phyloP scores from a whole-genome alignment of 2,329 filamentous ascomycete genomes.

The Aureobasidium namibiae region DNA sequence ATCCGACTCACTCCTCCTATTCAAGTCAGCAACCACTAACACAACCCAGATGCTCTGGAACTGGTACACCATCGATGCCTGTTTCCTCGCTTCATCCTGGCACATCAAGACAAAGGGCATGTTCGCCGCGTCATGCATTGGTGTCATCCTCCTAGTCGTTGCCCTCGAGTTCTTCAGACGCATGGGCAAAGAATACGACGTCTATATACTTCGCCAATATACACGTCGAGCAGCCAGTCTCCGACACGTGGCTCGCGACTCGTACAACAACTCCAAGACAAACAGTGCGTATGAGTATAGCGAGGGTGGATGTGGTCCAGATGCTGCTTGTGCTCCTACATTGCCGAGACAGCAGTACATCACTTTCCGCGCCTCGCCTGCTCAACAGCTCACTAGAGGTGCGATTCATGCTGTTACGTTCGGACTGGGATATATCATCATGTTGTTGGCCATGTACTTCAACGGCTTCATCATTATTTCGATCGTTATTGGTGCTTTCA shows the following conservation, averaged over 20 bases:
- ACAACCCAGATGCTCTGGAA: conserved; percentile 65
- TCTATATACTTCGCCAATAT: conserved; percentile 39
- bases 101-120: conserved; percentile 59
- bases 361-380: neutral
- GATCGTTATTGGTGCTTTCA: conserved; percentile 66
- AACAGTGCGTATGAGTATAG: no score
- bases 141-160: conserved; percentile 65
- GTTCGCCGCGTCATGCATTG: conserved; percentile 76
- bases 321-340: conserved; percentile 37
- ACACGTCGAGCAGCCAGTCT: neutral
- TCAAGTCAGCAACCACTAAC: neutral
- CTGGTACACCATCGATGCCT: conserved; percentile 63
- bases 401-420: conserved; percentile 64
- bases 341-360: conserved; percentile 54
- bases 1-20: no score
- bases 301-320: neutral
- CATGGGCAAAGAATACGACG: conserved; percentile 63
- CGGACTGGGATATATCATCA: conserved; percentile 68
- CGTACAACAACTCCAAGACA: no score
- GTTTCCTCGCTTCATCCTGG: conserved; percentile 63
- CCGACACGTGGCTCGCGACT: neutral
- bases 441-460: conserved; percentile 62
- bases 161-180: conserved; percentile 65
- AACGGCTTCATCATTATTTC: conserved; percentile 70
- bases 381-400: conserved; percentile 38